Percentiles rank a stretch among this genome's conserved stretches.
Conservation (phyloP, 2,329 filamentous ascomycete species). For the Penicillium sp. region DNA sequence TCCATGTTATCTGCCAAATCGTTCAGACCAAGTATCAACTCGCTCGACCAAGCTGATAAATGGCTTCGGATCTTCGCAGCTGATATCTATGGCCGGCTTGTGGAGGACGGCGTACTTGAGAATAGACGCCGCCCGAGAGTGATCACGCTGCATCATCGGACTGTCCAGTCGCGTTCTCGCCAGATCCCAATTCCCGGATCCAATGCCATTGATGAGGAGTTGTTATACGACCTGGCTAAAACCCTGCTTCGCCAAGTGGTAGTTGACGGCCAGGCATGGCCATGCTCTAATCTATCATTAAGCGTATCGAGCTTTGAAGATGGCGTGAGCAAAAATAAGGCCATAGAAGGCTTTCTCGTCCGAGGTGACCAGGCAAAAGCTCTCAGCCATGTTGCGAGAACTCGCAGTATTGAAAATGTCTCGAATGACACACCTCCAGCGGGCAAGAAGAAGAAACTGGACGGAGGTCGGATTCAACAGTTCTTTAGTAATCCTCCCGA, state of each 20-base stretch:
- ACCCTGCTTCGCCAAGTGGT: conserved; percentile 75
- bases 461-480: conserved; percentile 56
- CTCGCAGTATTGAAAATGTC: conserved; percentile 13
- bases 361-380: conserved; percentile 60
- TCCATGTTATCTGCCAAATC: conserved; percentile 97
- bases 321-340: conserved; percentile 77
- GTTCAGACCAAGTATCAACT: conserved; percentile 81
- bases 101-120: conserved; percentile 87
- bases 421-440: conserved; percentile 17
- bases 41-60: conserved; percentile 71
- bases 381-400: conserved; percentile 30
- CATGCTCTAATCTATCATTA: conserved; percentile 85
- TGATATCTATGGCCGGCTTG: conserved; percentile 84
- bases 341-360: conserved; percentile 83
- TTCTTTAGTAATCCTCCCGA: conserved; percentile 55
- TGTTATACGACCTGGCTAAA: conserved; percentile 74
- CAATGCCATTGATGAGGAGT: conserved; percentile 68
- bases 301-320: conserved; percentile 94
- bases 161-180: conserved; percentile 71
- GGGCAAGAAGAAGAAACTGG: conserved; percentile 50
- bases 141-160: conserved; percentile 80
- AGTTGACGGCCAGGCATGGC: conserved; percentile 79
- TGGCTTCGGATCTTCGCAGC: conserved; percentile 92
- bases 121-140: conserved; percentile 83
- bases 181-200: conserved; percentile 76